Evolutionary conservation across 179 eudicot genomes (phyloP).

Genomic region (Drosera spatulata): DNA sequence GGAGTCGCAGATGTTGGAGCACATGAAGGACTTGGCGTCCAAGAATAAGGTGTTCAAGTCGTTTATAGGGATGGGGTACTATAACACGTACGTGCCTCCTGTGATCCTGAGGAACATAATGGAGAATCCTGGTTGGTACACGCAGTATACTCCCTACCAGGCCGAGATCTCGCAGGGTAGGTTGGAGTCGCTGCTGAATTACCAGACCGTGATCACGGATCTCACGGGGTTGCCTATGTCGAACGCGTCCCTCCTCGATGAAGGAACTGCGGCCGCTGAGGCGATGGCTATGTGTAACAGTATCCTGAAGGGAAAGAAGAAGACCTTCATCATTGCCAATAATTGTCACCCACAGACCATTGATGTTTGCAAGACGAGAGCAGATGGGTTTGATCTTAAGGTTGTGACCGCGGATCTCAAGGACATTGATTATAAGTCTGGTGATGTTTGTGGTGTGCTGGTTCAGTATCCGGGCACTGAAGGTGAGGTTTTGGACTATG

Average conservation of each 20-base stretch:
- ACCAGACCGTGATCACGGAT: conserved; percentile 78
- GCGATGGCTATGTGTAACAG: conserved; percentile 99
- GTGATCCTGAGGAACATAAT: conserved; percentile 81
- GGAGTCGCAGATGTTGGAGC: conserved; percentile 74
- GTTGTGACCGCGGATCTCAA: conserved; percentile 55
- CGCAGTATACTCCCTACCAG: conserved; percentile 96
- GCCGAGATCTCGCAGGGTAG: conserved; percentile 96
- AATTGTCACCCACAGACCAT: conserved; percentile 91
- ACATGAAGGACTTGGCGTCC: conserved; percentile 66
- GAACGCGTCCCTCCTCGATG: conserved; percentile 84
- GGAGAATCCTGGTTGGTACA: conserved; percentile 97
- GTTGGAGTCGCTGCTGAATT: conserved; percentile 75
- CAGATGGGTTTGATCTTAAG: conserved; percentile 75
- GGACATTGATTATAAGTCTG: conserved; percentile 65
- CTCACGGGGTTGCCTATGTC: conserved; percentile 93
- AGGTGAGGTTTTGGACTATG: conserved; percentile 83
- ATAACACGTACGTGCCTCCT: conserved; percentile 72
- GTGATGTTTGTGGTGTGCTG: conserved; percentile 92
- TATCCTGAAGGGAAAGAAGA: conserved; percentile 75
- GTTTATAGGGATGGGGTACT: conserved; percentile 96
- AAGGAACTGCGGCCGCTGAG: conserved; percentile 96
- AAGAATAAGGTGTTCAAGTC: conserved; percentile 76
- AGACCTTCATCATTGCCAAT: conserved; percentile 68
- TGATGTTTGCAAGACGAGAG: conserved; percentile 82
- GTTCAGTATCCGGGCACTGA: conserved; percentile 99